These are phyloP conservation scores for Aspergillus indologenus DNA, from an alignment of 495 filamentous ascomycete genomes.

Conservation along the genomic window DNA sequence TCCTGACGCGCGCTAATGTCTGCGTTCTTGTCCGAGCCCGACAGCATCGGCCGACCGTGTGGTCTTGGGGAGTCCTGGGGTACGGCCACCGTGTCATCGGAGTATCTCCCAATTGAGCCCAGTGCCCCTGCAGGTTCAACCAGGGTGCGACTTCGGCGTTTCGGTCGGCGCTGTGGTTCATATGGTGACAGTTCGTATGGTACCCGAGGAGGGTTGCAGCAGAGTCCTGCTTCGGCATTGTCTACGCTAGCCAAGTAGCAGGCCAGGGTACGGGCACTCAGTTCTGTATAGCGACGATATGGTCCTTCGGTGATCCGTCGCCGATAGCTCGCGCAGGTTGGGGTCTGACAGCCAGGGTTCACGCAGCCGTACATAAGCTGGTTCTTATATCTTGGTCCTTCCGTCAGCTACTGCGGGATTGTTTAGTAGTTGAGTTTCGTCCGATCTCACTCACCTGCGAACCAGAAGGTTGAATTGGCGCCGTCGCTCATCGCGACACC, in stretches of 20 bases:
- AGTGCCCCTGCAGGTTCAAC: neutral
- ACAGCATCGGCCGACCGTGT: neutral
- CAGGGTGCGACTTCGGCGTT: constrained; percentile 25
- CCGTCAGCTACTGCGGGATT: constrained; percentile 8
- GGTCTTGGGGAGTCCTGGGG: neutral
- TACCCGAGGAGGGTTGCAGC: constrained; percentile 50
- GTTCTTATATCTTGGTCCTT: constrained; percentile 63
- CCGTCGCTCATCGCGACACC: constrained; percentile 49
- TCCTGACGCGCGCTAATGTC: neutral
- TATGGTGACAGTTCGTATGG: constrained; percentile 29
- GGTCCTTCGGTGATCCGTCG: constrained; percentile 63
- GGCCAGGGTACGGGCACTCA: constrained; percentile 74
- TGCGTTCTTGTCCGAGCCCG: neutral
- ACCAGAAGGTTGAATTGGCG: constrained; percentile 53
- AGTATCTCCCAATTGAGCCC: neutral
- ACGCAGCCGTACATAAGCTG: constrained; percentile 84
- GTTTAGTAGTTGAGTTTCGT: neutral
- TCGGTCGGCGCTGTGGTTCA: constrained; percentile 29
- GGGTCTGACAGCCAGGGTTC: constrained; percentile 63
- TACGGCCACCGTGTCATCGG: neutral
- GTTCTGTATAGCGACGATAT: constrained; percentile 65
- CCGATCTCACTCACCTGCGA: constrained; percentile 36
- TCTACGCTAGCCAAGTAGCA: constrained; percentile 75
- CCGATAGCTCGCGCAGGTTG: constrained; percentile 78
- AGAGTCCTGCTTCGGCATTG: constrained; percentile 71